phyloP scores from a whole-genome alignment of 352 stramenopile genomes.

The Phytophthora litchii region DNA sequence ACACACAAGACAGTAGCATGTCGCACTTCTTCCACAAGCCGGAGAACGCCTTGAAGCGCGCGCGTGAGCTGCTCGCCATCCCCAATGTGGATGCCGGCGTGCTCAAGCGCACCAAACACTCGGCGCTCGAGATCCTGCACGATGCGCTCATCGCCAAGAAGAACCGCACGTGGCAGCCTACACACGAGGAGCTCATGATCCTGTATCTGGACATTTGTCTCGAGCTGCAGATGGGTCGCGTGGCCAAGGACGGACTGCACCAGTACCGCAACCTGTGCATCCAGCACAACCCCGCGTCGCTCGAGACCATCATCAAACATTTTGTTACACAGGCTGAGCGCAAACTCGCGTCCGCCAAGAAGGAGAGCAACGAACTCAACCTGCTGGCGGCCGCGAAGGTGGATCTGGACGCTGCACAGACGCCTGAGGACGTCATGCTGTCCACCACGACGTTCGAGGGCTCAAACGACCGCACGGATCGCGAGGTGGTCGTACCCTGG shows the following conservation, averaged over 20 bases:
- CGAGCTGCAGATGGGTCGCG: slow-evolving; percentile 91
- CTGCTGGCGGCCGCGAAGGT: slow-evolving; percentile 85
- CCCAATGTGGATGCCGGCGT: slow-evolving; percentile 73
- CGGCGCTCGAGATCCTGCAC: slow-evolving; percentile 90
- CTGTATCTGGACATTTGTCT: slow-evolving; percentile 97
- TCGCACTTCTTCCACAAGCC: slow-evolving; percentile 91
- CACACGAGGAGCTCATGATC: slow-evolving; percentile 97
- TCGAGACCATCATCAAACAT: slow-evolving; percentile 95
- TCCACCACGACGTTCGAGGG: slow-evolving; percentile 96
- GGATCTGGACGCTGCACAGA: slow-evolving; percentile 93
- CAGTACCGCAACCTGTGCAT: slow-evolving; percentile 97
- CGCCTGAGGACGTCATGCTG: slow-evolving; percentile 95
- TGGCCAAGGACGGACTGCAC: slow-evolving; percentile 98
- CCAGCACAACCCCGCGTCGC: slow-evolving; percentile 94
- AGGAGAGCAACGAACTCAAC: slow-evolving; percentile 87
- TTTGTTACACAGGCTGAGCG: slow-evolving; percentile 90
- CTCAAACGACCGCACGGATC: slow-evolving; percentile 94
- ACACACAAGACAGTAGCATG: slow-evolving; percentile 42
- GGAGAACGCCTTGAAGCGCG: slow-evolving; percentile 92
- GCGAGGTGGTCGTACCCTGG: slow-evolving; percentile 91
- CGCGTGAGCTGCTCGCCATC: slow-evolving; percentile 85
- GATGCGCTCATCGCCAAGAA: slow-evolving; percentile 95
- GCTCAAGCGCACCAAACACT: slow-evolving; percentile 81
- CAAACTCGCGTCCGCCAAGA: slow-evolving; percentile 87
- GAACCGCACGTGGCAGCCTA: slow-evolving; percentile 96